A percentile compares a stretch with the other conserved stretches of the same genome.
phyloP scores from a whole-genome alignment of 768 basidiomycete species.

The Psilocybe cyanescens region DNA sequence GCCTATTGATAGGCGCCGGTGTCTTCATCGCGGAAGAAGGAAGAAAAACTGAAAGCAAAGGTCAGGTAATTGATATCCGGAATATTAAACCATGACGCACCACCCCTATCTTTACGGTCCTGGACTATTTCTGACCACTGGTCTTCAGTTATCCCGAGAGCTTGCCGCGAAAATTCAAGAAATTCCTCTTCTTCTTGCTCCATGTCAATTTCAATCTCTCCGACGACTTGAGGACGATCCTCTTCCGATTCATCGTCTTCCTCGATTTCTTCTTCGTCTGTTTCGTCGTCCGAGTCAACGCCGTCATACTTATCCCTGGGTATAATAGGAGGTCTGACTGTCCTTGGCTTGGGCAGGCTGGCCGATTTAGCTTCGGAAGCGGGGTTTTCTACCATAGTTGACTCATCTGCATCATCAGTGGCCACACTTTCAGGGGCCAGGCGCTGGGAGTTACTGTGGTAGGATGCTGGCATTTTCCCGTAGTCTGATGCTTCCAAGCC shows the following conservation, averaged over 20 bases:
- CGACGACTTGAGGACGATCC: conserved; percentile 82
- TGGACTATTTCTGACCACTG: conserved; percentile 88
- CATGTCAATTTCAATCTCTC: conserved; percentile 90
- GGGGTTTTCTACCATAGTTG: conserved; percentile 7
- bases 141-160: conserved; percentile 86
- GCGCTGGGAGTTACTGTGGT: conserved; percentile 70
- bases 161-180: conserved; percentile 90
- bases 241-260: conserved; percentile 69
- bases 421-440: conserved; percentile 51
- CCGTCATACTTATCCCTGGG: conserved; percentile 89
- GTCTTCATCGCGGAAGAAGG: conserved; percentile 42
- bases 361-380: conserved; percentile 11
- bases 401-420: conserved; percentile 42
- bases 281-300: conserved; percentile 90
- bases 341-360: conserved; percentile 35
- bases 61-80: neutral
- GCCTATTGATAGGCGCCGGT: conserved; percentile 1
- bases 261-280: conserved; percentile 64
- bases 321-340: conserved; percentile 78
- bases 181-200: conserved; percentile 93
- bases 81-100: conserved; percentile 46
- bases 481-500: conserved; percentile 83
- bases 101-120: conserved; percentile 80
- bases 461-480: conserved; percentile 82
- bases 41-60: conserved; percentile 53